Evolutionary conservation across 208 protist genomes (phyloP), one percentile per base, ranked within the genome.

Genomic region (Wallacemonas sp.): DNA sequence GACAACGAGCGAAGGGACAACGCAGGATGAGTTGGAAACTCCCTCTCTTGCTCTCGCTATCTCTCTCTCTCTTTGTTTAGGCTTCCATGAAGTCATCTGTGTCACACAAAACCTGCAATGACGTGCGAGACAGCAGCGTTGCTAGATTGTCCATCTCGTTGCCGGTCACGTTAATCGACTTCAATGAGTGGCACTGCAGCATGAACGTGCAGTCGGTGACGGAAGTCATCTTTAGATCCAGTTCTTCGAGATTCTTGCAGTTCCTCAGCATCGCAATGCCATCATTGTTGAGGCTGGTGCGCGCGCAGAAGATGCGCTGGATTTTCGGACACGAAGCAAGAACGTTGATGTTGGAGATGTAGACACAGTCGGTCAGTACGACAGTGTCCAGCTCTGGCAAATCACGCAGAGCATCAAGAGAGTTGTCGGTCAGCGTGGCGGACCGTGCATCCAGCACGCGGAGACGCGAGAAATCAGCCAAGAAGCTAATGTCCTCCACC

Each of bases 341-440:
- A 15, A 90, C 84, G 74, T 94, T 94, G 15, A 94, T 69, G 62
- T 87, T 81, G 19, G 84, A 84, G 33, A 94, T 84, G 65, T 81
- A 78, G 38, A 83, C 61, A 41, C 88, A 91, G 26, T 72, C 77
- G 11, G 79, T 88, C 24, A 94, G 66, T 2, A 94, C 75, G 19
- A 91, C 82, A 31, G 84, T 90, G 21, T 91, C 84, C 30, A 94
- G 71, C 68, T 74, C 31, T 12, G 88, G 84, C 8, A 78, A 75
- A 28, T 74, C 75, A 42, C 80, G 77, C 9, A 94, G 73, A 63
- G 79, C 76, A 47, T 84, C 82, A 36, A 94, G 62, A 0, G 76
- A 72, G 46, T 66, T 72, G 69, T 94, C 82, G 17, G 70, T 86
- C 8, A 94, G 65, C 8, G 38, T 55, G 9, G 88, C 88, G 21